Evolutionary conservation across 768 basidiomycete genomes (phyloP).

Genomic region (Pleurotus platypus): DNA sequence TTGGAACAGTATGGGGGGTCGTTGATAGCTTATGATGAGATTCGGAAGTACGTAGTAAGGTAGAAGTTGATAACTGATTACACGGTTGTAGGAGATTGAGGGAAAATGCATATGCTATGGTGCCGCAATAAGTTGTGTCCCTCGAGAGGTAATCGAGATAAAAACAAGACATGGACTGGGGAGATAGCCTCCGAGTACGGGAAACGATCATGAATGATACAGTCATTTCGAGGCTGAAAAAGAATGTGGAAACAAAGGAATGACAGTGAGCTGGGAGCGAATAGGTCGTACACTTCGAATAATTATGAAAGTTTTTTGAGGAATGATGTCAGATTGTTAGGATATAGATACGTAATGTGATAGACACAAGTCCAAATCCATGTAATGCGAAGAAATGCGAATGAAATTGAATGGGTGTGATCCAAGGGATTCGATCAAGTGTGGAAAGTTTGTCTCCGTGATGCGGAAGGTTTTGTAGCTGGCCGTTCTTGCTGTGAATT

Average conservation of each 20-base stretch:
- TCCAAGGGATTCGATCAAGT: background rate
- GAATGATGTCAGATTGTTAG: background rate
- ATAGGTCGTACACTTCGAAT: background rate
- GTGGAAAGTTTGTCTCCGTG: background rate
- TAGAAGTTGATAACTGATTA: no score
- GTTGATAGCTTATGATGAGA: no score
- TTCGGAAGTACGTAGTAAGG: no score
- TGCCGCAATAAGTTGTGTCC: no score
- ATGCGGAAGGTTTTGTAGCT: background rate
- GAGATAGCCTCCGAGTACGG: background rate
- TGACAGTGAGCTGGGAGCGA: background rate
- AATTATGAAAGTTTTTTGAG: slow-evolving; percentile 2
- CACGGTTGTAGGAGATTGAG: no score
- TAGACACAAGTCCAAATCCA: slow-evolving; percentile 5
- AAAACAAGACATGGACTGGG: background rate
- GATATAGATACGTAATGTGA: slow-evolving; percentile 7
- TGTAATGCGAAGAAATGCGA: slow-evolving; percentile 5
- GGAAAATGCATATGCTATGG: no score
- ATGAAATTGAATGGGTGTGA: background rate
- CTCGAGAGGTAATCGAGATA: background rate
- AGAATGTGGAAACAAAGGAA: background rate
- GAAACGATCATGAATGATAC: slow-evolving; percentile 5
- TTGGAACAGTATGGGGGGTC: no score
- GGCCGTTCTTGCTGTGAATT: background rate
- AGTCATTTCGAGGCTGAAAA: background rate